Base-by-base conservation (phyloP, 768 basidiomycete genomes). In the Omphalotus guepiniiformis region DNA sequence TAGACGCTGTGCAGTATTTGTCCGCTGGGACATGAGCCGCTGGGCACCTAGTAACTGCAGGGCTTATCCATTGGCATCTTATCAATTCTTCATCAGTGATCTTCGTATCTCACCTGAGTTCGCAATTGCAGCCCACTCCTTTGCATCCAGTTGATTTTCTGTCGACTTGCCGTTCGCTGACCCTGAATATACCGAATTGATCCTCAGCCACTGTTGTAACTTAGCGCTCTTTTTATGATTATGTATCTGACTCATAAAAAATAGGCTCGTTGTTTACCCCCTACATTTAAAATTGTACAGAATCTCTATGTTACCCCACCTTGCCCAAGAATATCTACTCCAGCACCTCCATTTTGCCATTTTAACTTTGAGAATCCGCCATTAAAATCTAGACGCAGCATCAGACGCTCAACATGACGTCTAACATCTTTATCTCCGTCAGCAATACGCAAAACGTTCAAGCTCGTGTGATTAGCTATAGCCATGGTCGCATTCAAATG, bases 371-470 rank as follows among this genome's bases (percentile, higher is more conserved):
- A 87, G 53, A 88, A 80, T 38, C 73, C 78, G 11, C 84, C 88
- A 55, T 91, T 93, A 61, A 93, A 88, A 65, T 95, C 93, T 11
- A 95, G 66, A 30, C 89, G 78, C 26, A 95, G 70, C 34, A 94
- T 62, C 47, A 95, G 61, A 19, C 90, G 78, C 61, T 95, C 93
- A 9, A 93, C 78, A 60, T 89, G 89, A 53, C 90, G 73, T 34
- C 85, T 74, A 45, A 85, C 85, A 45, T 85, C 78, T 37, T 78
- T 83, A 22, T 57, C 49, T 29, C 81, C 81, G 46, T 74, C 76
- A 49, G 44, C 34, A 16, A 46, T 25, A 9, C 40, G 28, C 8
- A 74, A 74, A 25, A 78, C 65, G 48, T 75, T 75, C 50, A 75
- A 75, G 7, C 78, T 73, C 37, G 76, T 74, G 55, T 82, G 70